Evolutionary conservation across 257 asterid species (phyloP).

Genomic region (Solanum appendiculatum): DNA sequence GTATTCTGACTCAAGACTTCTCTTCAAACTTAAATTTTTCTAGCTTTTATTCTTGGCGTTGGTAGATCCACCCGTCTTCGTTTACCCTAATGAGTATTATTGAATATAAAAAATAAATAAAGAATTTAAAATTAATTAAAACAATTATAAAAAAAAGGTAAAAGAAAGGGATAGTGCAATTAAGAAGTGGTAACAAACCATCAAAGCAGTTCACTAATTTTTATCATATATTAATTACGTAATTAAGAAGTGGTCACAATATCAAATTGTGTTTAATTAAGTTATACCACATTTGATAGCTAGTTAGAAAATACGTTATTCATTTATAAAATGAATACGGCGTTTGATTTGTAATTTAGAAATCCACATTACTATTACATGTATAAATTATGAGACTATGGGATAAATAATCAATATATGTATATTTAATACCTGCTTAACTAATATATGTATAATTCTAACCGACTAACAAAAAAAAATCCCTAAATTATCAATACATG

Average conservation of each 20-base stretch:
- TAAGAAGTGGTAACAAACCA: not conserved
- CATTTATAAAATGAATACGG: no score
- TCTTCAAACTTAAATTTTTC: not conserved
- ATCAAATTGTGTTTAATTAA: no score
- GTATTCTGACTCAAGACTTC: not conserved
- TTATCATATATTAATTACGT: not conserved
- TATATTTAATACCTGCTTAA: no score
- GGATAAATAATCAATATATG: no score
- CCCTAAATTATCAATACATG: not conserved
- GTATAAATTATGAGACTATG: not conserved
- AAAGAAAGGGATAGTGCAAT: not conserved
- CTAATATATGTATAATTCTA: no score
- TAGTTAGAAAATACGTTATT: no score
- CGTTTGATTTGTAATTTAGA: no score
- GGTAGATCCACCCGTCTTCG: not conserved
- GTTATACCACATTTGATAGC: fast-evolving
- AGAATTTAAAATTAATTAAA: not conserved
- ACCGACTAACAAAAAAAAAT: no score
- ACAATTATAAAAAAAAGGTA: not conserved
- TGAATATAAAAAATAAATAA: not conserved
- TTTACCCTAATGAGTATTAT: not conserved
- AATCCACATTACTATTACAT: not conserved
- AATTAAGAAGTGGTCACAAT: not conserved
- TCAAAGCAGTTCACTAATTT: not conserved
- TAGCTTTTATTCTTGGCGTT: not conserved